Percentiles rank a stretch among this genome's conserved stretches.
These are phyloP conservation scores for Heritiera littoralis DNA, from an alignment of 345 rosid species.

Conservation along the genomic window DNA sequence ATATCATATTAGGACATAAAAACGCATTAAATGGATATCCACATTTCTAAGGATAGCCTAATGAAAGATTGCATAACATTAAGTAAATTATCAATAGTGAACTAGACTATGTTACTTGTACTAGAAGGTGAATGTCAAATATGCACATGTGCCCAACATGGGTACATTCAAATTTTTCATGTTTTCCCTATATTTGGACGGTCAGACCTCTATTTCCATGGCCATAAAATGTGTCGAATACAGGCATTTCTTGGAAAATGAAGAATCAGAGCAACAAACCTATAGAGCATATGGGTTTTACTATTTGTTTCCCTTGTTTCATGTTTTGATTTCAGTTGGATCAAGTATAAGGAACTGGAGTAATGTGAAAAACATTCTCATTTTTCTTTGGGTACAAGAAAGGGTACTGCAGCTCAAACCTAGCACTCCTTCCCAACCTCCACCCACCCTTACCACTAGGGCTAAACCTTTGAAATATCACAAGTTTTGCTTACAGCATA, in stretches of 20 bases:
- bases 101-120: not conserved
- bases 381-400: not conserved
- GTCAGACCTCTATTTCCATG: not conserved
- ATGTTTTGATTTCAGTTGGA: not conserved
- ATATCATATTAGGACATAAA: not conserved
- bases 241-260: not conserved
- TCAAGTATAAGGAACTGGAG: not conserved
- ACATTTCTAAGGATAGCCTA: not conserved
- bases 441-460: not conserved
- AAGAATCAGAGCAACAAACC: not conserved
- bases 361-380: not conserved
- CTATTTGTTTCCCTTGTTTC: not conserved
- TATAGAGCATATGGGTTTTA: not conserved
- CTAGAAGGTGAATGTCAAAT: not conserved
- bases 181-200: not conserved
- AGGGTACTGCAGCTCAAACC: not conserved
- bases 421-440: not conserved
- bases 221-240: not conserved
- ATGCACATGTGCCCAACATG: not conserved
- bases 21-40: not conserved
- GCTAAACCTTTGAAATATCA: slow-evolving; percentile 11
- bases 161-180: not conserved
- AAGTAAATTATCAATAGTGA: slow-evolving; percentile 3
- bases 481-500: slow-evolving; percentile 67
- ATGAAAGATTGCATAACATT: not conserved